A percentile compares a stretch with the other conserved stretches of the same genome.
phyloP scores from a whole-genome alignment of 139 green algal genomes.

The Chlamydomonas asymmetrica region DNA sequence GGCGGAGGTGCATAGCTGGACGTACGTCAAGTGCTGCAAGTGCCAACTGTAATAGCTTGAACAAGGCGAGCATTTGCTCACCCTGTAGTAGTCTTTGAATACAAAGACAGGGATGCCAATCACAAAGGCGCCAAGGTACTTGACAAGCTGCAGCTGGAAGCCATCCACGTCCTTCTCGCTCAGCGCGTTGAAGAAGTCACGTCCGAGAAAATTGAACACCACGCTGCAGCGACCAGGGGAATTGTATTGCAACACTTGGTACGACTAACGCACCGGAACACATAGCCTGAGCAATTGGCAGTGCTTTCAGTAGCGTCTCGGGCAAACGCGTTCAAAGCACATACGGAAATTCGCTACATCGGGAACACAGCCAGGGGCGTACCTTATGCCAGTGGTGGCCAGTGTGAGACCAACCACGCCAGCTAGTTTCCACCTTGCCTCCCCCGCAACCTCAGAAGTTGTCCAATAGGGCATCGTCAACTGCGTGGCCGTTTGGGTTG shows the following conservation, averaged over 20 bases:
- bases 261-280: not conserved
- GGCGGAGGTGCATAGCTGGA: too few species aligned
- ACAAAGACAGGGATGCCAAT: conserved; percentile 94
- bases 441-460: conserved; percentile 38
- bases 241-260: conserved; percentile 2
- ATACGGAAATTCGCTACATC: too few species aligned
- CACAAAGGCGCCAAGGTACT: conserved; percentile 66
- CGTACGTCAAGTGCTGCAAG: too few species aligned
- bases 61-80: conserved; percentile 7
- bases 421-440: conserved; percentile 73
- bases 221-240: conserved; percentile 64
- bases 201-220: conserved; percentile 95
- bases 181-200: conserved; percentile 99
- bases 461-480: conserved; percentile 84
- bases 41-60: not conserved
- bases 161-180: conserved; percentile 74
- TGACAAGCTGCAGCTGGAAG: conserved; percentile 85
- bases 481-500: too few species aligned
- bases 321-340: not conserved
- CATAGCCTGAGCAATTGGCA: too few species aligned
- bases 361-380: too few species aligned
- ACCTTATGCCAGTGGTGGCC: conserved; percentile 92
- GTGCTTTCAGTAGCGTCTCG: not conserved
- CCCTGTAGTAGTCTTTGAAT: conserved; percentile 80
- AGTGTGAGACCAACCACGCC: conserved; percentile 90